Percentiles rank a stretch among this genome's conserved stretches.
Evolutionary conservation across 106 monocot species (phyloP).

Genomic region (Allium cepa): DNA sequence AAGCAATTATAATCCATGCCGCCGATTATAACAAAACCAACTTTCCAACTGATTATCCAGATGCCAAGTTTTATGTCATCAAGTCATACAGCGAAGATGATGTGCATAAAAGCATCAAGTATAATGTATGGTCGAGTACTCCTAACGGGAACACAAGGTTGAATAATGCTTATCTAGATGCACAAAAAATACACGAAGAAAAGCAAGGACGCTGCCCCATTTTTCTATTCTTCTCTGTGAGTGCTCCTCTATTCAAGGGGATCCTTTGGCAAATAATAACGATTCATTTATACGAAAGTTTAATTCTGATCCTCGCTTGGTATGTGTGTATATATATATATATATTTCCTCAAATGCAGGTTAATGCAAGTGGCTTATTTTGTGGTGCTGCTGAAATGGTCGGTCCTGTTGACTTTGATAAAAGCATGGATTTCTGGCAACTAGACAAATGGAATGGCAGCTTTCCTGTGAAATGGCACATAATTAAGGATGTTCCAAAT

Average conservation of each 20-base stretch:
- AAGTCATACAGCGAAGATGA: conserved; percentile 96
- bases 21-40: conserved; percentile 50
- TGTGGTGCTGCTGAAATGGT: conserved; percentile 86
- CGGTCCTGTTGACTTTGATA: conserved; percentile 71
- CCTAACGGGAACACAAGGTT: conserved; percentile 73
- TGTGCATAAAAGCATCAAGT: conserved; percentile 94
- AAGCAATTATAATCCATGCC: conserved; percentile 34
- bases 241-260: conserved; percentile 12
- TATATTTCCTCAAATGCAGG: conserved; percentile 34
- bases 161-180: conserved; percentile 57
- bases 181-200: conserved; percentile 33
- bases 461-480: conserved; percentile 85
- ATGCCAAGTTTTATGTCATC: conserved; percentile 78
- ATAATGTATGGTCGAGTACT: conserved; percentile 92
- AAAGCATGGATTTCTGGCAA: conserved; percentile 96
- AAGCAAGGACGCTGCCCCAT: conserved; percentile 43
- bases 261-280: not conserved
- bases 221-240: conserved; percentile 91
- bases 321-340: no score
- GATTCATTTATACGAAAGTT: not conserved
- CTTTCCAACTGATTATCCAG: conserved; percentile 47
- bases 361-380: conserved; percentile 92
- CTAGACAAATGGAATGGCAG: conserved; percentile 92
- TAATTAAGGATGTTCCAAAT: conserved; percentile 76
- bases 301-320: not conserved